Conservation (phyloP, 2,329 filamentous ascomycete species). For the Mycogone perniciosa region DNA sequence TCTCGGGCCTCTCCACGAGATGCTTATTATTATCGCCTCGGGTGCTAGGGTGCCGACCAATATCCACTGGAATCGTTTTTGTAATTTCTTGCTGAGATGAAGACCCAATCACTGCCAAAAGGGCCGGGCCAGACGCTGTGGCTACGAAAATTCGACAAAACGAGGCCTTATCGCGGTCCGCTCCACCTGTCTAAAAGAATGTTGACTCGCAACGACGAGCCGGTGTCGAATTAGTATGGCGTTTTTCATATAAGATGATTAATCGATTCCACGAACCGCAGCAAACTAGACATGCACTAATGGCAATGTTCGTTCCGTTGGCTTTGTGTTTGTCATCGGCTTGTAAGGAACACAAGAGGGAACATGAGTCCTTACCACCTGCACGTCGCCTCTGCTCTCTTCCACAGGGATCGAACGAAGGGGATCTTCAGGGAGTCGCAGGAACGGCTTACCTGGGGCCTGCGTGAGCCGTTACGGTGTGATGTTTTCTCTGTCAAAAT, state of each 20-base stretch:
- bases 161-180: background rate
- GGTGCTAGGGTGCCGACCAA: conserved; percentile 1
- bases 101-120: background rate
- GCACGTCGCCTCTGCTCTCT: conserved; percentile 6
- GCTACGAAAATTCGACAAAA: background rate
- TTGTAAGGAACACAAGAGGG: background rate
- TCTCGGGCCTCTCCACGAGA: background rate
- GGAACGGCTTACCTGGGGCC: conserved; percentile 1
- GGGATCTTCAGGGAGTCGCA: conserved; percentile 14
- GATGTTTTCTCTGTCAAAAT: background rate
- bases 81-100: conserved; percentile 7
- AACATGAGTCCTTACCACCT: background rate
- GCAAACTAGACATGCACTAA: too few relatives aligned
- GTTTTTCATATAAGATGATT: background rate
- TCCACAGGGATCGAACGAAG: background rate
- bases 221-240: background rate
- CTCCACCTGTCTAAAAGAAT: conserved; percentile 6
- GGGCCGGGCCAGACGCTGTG: background rate
- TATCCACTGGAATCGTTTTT: conserved; percentile 5
- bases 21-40: background rate
- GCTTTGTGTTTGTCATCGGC: too few relatives aligned
- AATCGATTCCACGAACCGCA: too few relatives aligned
- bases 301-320: too few relatives aligned
- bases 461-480: conserved; percentile 2
- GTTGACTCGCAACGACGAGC: background rate